Percentiles rank a stretch among this genome's conserved stretches.
Conservation (phyloP, 495 filamentous ascomycete genomes). For the Penicillium canariense region DNA sequence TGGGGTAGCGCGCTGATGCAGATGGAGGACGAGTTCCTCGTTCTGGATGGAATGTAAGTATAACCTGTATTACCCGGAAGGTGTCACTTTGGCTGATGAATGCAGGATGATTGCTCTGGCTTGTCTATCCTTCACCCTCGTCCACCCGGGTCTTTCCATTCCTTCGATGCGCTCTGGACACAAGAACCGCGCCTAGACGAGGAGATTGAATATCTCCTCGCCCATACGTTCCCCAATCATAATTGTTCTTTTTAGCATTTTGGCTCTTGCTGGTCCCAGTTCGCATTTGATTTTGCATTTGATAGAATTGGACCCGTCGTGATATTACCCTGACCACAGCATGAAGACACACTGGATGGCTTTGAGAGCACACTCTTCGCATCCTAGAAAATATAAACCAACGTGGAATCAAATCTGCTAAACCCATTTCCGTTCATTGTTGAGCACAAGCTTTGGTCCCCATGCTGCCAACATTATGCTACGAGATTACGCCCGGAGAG, state of each 20-base stretch:
- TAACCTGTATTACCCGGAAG: neutral
- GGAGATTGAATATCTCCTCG: too few species aligned
- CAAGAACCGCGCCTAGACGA: conserved; percentile 22
- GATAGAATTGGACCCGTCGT: conserved; percentile 3
- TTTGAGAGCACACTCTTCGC: neutral
- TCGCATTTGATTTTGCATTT: neutral
- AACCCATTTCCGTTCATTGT: too few species aligned
- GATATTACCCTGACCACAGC: neutral
- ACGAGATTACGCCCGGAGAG: too few species aligned
- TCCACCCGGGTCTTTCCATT: conserved; percentile 51
- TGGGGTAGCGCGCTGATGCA: conserved; percentile 69
- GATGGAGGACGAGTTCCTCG: conserved; percentile 60
- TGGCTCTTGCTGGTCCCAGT: neutral
- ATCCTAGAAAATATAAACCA: too few species aligned
- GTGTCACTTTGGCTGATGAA: neutral
- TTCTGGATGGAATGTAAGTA: conserved; percentile 57
- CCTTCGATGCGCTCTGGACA: conserved; percentile 38
- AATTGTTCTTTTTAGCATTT: neutral
- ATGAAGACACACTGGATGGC: neutral
- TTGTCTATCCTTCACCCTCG: conserved; percentile 42
- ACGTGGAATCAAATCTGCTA: too few species aligned
- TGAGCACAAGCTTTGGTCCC: too few species aligned
- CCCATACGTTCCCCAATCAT: too few species aligned
- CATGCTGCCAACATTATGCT: neutral
- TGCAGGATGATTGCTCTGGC: conserved; percentile 51